Evolutionary conservation across 805 yeast species (phyloP).

Genomic region (Nematodospora valgi): DNA sequence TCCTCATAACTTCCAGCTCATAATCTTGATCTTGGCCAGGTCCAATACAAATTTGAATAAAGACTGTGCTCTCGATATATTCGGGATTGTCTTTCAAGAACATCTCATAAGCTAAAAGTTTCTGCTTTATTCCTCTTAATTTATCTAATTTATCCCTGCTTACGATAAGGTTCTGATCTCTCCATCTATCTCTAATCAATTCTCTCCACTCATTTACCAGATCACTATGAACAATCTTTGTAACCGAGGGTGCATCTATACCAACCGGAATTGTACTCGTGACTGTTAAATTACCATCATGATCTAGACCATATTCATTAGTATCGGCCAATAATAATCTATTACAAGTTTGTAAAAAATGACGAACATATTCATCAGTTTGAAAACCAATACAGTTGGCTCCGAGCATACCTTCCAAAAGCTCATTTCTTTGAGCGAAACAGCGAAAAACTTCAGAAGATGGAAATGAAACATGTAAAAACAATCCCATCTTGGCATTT

Average conservation of each 20-base stretch:
- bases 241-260: constrained; percentile 63
- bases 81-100: constrained; percentile 72
- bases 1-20: constrained; percentile 68
- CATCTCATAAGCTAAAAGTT: constrained; percentile 79
- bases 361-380: constrained; percentile 89
- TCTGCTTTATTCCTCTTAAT: constrained; percentile 85
- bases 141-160: constrained; percentile 86
- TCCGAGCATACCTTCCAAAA: constrained; percentile 81
- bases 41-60: constrained; percentile 74
- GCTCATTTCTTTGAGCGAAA: constrained; percentile 76
- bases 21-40: constrained; percentile 52
- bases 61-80: constrained; percentile 62
- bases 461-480: constrained; percentile 92
- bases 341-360: constrained; percentile 87
- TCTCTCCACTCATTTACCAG: constrained; percentile 63
- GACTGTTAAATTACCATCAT: constrained; percentile 53
- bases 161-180: constrained; percentile 64
- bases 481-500: constrained; percentile 83
- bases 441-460: constrained; percentile 94
- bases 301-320: constrained; percentile 57
- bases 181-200: constrained; percentile 78
- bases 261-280: constrained; percentile 72
- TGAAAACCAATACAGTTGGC: constrained; percentile 88
- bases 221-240: constrained; percentile 41
- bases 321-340: constrained; percentile 81